Evolutionary conservation across 768 basidiomycete genomes (phyloP), one percentile per base, ranked within the genome.

Genomic region (Hypholoma sublateritium): DNA sequence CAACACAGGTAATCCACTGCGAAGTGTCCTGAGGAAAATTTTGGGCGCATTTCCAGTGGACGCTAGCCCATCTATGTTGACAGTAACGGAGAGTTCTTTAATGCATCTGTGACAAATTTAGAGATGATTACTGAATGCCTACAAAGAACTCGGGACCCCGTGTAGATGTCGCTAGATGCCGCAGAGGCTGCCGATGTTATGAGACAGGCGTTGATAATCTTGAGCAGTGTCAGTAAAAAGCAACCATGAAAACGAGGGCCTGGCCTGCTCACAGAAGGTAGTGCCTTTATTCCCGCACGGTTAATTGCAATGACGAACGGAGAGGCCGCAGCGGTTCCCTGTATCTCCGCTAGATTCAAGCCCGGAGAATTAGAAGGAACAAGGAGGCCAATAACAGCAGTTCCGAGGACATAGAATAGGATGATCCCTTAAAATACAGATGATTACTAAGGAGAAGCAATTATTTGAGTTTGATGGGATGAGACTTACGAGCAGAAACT

Each of bases 181-280:
- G 95, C 94, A 22, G 94, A 96, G 88, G 91, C 95, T 5, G 95
- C 94, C 2, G 93, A 92, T 37, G 89, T 92, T 60, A 98, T 73
- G 13, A 96, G 78, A 68, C 83, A 86, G 3, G 88, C 90, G 65
- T 92, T 93, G 68, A 93, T 91, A 37, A 92, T 75, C 87, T 44
- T 36, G 4, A 44, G 12, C 7, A 52, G 28, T 24, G 44, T 47
- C 21, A 13, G 62, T 53, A n/a, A 56, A 36, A 19, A 34, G 21
- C 19, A 28, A 16, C 13, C 13, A 39, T 8, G 28, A 44, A 35
- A 32, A 19, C 22, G 36, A 19, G 42, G n/a, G 13, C 44, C 6
- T 45, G 12, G 19, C 4, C 44, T 32, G 25, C 83, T 71, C 66
- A 94, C 88, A 42, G 86, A 88, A 16, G 95, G 95, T 1, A 97